Conservation (phyloP, 2,329 filamentous ascomycete genomes). For the Lachnellula arida region DNA sequence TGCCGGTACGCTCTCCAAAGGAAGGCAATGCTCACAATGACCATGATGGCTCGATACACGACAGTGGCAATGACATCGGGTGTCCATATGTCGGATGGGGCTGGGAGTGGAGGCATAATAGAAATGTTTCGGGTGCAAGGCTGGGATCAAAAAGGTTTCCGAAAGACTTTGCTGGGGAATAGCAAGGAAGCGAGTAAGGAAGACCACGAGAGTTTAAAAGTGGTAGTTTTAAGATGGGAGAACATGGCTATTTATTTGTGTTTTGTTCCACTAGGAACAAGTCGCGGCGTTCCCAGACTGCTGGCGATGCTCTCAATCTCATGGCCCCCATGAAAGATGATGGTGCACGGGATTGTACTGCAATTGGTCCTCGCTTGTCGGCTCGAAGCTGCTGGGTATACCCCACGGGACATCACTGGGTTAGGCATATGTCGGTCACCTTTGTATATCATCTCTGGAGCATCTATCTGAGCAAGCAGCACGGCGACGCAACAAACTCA, state of each 20-base stretch:
- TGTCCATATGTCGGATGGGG: background rate
- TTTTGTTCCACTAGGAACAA: background rate
- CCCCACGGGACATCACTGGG: too few relatives aligned
- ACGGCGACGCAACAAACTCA: background rate
- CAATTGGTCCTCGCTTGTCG: too few relatives aligned
- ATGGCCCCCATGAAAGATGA: too few relatives aligned
- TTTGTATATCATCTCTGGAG: too few relatives aligned
- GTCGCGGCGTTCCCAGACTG: background rate
- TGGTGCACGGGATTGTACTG: too few relatives aligned
- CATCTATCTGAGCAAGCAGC: too few relatives aligned
- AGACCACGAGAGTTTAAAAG: background rate
- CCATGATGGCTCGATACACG: constrained; percentile 7
- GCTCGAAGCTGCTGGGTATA: too few relatives aligned
- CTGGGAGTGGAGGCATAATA: background rate
- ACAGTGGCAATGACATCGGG: constrained; percentile 8
- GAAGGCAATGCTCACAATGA: constrained; percentile 5
- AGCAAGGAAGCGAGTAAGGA: background rate
- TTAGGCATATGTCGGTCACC: too few relatives aligned
- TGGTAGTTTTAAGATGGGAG: background rate
- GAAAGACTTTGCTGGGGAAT: background rate
- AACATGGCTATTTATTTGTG: background rate
- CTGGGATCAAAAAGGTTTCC: background rate
- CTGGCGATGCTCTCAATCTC: too few relatives aligned
- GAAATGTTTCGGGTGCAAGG: background rate
- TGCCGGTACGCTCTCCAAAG: constrained; percentile 5